A percentile compares a stretch with the other conserved stretches of the same genome.
phyloP scores from a whole-genome alignment of 345 rosid genomes.

The Clausena lansium region DNA sequence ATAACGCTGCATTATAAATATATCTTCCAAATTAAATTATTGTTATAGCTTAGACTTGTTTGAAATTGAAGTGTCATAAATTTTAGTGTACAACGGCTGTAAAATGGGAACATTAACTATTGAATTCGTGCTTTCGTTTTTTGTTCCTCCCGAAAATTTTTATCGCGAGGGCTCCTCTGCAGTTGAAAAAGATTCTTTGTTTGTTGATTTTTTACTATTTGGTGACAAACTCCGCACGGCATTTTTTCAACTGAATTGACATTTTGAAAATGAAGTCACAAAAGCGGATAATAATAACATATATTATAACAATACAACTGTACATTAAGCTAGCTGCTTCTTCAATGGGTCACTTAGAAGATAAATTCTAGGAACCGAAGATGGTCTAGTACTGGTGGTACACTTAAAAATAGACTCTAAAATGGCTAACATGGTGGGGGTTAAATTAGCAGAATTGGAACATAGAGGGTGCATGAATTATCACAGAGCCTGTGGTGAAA shows the following conservation, averaged over 20 bases:
- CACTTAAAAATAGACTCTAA: slow-evolving; percentile 7
- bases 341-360: slow-evolving; percentile 21
- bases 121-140: no score
- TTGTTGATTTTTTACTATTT: neutral
- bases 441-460: slow-evolving; percentile 19
- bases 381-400: slow-evolving; percentile 6
- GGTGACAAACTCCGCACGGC: neutral
- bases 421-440: slow-evolving; percentile 2
- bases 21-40: no score
- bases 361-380: slow-evolving; percentile 19
- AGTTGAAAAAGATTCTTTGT: slow-evolving; percentile 10
- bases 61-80: no score
- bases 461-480: neutral
- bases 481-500: slow-evolving; percentile 34
- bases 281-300: slow-evolving; percentile 17
- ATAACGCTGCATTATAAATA: no score
- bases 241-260: slow-evolving; percentile 18
- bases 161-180: neutral
- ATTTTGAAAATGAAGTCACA: slow-evolving; percentile 1
- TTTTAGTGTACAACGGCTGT: no score
- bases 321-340: slow-evolving; percentile 29
- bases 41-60: no score
- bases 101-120: no score
- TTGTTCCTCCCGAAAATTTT: no score
- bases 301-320: slow-evolving; percentile 23